Percentiles rank a stretch among this genome's conserved stretches.
Evolutionary conservation across 2,329 filamentous ascomycete genomes (phyloP).

Genomic region (Aspergillus cejpii): DNA sequence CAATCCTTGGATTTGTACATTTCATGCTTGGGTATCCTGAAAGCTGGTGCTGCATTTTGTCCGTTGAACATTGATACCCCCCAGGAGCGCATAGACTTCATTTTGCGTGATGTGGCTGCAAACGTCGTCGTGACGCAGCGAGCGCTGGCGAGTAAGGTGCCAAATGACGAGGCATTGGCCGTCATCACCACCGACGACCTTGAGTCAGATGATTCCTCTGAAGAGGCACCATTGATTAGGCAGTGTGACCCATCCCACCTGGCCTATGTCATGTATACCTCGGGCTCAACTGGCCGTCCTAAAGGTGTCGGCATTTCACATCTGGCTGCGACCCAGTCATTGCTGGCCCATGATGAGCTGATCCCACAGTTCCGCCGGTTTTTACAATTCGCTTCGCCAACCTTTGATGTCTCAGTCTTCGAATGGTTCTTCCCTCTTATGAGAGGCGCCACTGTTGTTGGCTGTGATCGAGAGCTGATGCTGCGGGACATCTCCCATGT

Average conservation of each 20-base stretch:
- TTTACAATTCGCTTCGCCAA: constrained; percentile 84
- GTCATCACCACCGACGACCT: constrained; percentile 22
- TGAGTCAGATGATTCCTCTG: constrained; percentile 1
- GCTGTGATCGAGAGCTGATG: constrained; percentile 54
- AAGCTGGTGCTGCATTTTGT: constrained; percentile 78
- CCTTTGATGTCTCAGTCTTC: constrained; percentile 91
- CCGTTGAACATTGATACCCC: constrained; percentile 75
- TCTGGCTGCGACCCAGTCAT: constrained; percentile 68
- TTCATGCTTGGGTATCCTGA: constrained; percentile 67
- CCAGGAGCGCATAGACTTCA: constrained; percentile 68
- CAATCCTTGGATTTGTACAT: constrained; percentile 75
- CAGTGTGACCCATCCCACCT: constrained; percentile 37
- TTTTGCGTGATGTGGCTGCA: constrained; percentile 69
- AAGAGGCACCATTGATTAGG: constrained; percentile 3
- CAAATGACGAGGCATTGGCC: constrained; percentile 15
- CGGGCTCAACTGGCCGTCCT: constrained; percentile 78
- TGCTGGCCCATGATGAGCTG: constrained; percentile 72
- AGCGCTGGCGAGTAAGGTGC: constrained; percentile 18
- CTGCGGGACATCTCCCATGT: background rate
- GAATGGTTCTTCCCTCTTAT: constrained; percentile 87
- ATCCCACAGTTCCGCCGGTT: constrained; percentile 73
- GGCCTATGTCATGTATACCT: constrained; percentile 92
- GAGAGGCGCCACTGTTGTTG: constrained; percentile 65
- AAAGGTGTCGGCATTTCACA: constrained; percentile 85
- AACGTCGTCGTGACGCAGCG: constrained; percentile 58